Base-by-base conservation (phyloP, 495 filamentous ascomycete genomes). In the Stereocaulon alpinum region DNA sequence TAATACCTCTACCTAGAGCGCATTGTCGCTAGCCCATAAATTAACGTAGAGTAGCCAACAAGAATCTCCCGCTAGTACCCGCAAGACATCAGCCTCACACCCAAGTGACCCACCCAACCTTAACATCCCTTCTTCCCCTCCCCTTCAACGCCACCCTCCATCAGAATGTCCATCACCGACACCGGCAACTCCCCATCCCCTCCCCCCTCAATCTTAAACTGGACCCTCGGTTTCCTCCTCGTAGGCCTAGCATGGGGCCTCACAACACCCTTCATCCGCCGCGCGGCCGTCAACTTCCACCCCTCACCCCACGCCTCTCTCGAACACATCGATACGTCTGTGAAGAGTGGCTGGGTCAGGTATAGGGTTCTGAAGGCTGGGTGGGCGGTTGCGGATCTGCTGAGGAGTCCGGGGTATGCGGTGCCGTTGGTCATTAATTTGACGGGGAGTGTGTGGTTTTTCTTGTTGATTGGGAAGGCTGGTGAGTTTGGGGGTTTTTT, bases 361-460 rank as follows among this genome's bases (percentile, higher is more conserved):
- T 49, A 40, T 41, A 20, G 29, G n/a, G 11, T 47, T 0, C 18
- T 58, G 5, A 77, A 78, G 0, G 70, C 82, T 0, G 76, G 84
- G 56, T 92, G 86, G 66, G 89, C 82, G 15, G 86, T 92, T 17
- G 63, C 83, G 9, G 93, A 95, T 70, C 71, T 96, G 65, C 72
- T 97, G 12, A 73, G 79, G 48, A 90, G 86, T 58, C 90, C 90
- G 49, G 80, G 80, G 29, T 98, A 98, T 71, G 86, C 89, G 12
- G 68, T 95, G 40, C 92, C 92, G 29, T 69, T 98, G 65, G 72
- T 95, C 53, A 76, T 96, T 30, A 98, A 98, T 67, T 71, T 96
- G 64, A 96, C 93, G 40, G 93, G 93, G 59, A 95, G 89, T 66
- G 79, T 98, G 61, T 98, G 93, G 93, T 98, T 98, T 66, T 98